These are phyloP conservation scores for Yarrowia sp. DNA, from an alignment of 805 yeast species.

Conservation along the genomic window DNA sequence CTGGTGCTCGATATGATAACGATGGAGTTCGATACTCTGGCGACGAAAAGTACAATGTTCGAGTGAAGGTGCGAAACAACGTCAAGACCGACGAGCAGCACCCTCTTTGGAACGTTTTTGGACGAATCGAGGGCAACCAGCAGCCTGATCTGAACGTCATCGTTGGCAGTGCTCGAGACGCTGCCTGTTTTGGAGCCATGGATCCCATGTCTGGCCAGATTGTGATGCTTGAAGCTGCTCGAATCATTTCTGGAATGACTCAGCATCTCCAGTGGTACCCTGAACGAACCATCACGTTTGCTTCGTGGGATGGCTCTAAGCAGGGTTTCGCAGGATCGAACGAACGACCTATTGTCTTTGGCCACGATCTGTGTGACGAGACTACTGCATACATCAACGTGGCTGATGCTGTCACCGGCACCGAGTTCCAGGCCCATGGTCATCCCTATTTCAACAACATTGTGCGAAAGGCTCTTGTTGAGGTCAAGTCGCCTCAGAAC, in stretches of 20 bases:
- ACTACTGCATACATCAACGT: slow-evolving; percentile 78
- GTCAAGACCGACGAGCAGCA: slow-evolving; percentile 61
- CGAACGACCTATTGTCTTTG: slow-evolving; percentile 69
- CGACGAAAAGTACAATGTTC: slow-evolving; percentile 43
- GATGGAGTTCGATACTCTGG: slow-evolving; percentile 58
- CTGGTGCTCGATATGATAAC: slow-evolving; percentile 52
- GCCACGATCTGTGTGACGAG: slow-evolving; percentile 62
- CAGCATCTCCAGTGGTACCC: slow-evolving; percentile 80
- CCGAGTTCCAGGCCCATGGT: slow-evolving; percentile 60
- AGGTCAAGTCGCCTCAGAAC: slow-evolving; percentile 17
- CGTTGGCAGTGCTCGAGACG: slow-evolving; percentile 84
- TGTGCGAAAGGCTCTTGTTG: slow-evolving; percentile 54
- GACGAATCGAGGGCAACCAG: slow-evolving; percentile 79
- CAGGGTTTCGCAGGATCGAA: slow-evolving; percentile 87
- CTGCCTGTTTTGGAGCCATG: slow-evolving; percentile 76
- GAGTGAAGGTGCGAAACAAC: slow-evolving; percentile 50
- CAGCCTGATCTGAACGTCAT: slow-evolving; percentile 75
- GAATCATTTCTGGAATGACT: slow-evolving; percentile 68
- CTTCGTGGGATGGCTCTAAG: slow-evolving; percentile 81
- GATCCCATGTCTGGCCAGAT: slow-evolving; percentile 78
- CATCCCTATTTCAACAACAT: slow-evolving; percentile 68
- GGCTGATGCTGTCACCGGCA: slow-evolving; percentile 65
- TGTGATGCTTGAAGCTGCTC: slow-evolving; percentile 71
- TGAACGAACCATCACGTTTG: slow-evolving; percentile 78
- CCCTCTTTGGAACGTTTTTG: slow-evolving; percentile 78